These are phyloP conservation scores for Saccharomycopsis lassenensis DNA, from an alignment of 805 yeast genomes.

Conservation along the genomic window DNA sequence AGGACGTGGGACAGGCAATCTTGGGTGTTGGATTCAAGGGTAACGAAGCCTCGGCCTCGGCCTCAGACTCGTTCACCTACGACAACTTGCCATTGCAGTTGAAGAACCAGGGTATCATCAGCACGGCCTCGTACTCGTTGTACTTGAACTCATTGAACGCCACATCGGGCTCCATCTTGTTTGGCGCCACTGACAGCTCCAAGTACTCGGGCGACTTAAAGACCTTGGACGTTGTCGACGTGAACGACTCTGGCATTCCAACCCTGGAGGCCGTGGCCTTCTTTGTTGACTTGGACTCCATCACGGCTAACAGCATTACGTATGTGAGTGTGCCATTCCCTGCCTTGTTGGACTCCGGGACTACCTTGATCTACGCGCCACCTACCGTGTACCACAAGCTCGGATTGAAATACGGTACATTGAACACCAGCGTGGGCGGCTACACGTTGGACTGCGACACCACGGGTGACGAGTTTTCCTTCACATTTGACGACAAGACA, in stretches of 20 bases:
- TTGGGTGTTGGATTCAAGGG: conserved; percentile 63
- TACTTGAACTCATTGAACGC: conserved; percentile 28
- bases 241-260: conserved; percentile 24
- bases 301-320: conserved; percentile 4
- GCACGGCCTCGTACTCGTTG: conserved; percentile 33
- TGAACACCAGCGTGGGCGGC: conserved; percentile 23
- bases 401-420: conserved; percentile 22
- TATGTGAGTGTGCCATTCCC: conserved; percentile 22
- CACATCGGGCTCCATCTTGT: conserved; percentile 27
- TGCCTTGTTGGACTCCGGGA: conserved; percentile 36
- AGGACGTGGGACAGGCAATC: conserved; percentile 28
- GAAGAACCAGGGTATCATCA: conserved; percentile 32
- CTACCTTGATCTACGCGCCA: conserved; percentile 37
- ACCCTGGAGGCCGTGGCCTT: conserved; percentile 21
- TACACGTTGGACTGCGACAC: conserved; percentile 9
- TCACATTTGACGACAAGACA: conserved; percentile 45
- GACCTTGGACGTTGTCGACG: conserved; percentile 23
- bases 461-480: conserved; percentile 25
- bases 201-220: conserved; percentile 29
- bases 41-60: conserved; percentile 50
- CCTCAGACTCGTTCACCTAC: conserved; percentile 33
- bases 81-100: conserved; percentile 24
- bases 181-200: conserved; percentile 35
- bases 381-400: conserved; percentile 21
- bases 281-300: conserved; percentile 15